Evolutionary conservation across 495 filamentous ascomycete genomes (phyloP).

Genomic region (Annulohypoxylon moriforme): DNA sequence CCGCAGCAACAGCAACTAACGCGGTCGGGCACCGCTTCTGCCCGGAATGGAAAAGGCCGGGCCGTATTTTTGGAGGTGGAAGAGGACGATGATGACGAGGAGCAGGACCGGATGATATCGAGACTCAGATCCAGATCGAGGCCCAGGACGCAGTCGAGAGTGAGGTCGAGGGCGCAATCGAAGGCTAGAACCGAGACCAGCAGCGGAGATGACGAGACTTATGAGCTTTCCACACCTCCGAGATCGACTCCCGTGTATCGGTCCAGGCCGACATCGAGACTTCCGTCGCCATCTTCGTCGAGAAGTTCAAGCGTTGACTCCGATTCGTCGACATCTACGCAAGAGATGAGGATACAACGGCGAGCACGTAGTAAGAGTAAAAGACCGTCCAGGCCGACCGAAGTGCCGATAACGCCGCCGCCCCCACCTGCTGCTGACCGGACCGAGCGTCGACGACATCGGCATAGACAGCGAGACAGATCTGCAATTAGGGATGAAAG

Average conservation of each 20-base stretch:
- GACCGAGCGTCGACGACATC: slow-evolving; percentile 36
- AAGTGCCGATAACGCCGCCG: slow-evolving; percentile 28
- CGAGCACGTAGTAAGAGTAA: slow-evolving; percentile 37
- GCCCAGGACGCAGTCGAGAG: slow-evolving; percentile 34
- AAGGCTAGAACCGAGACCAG: slow-evolving; percentile 26
- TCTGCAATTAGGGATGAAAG: slow-evolving; percentile 41
- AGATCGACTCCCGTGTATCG: slow-evolving; percentile 53
- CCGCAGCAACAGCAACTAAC: slow-evolving; percentile 40
- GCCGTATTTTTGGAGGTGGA: slow-evolving; percentile 46
- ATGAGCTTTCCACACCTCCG: slow-evolving; percentile 52
- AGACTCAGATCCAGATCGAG: slow-evolving; percentile 41
- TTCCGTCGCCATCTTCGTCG: slow-evolving; percentile 51
- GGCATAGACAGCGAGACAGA: slow-evolving; percentile 35
- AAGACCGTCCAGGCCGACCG: no score
- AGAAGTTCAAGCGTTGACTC: slow-evolving; percentile 54
- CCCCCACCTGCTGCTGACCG: slow-evolving; percentile 33
- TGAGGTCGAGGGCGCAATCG: slow-evolving; percentile 25
- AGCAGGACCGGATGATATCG: slow-evolving; percentile 42
- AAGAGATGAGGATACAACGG: slow-evolving; percentile 47
- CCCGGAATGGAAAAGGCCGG: slow-evolving; percentile 44
- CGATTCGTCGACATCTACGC: slow-evolving; percentile 52
- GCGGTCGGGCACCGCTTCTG: slow-evolving; percentile 32
- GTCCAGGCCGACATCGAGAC: slow-evolving; percentile 55
- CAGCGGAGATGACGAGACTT: slow-evolving; percentile 46
- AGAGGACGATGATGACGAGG: slow-evolving; percentile 38